Evolutionary conservation across 1,284 basidiomycete species (phyloP), one percentile per base, ranked within the genome.

Genomic region (Meira nashicola): DNA sequence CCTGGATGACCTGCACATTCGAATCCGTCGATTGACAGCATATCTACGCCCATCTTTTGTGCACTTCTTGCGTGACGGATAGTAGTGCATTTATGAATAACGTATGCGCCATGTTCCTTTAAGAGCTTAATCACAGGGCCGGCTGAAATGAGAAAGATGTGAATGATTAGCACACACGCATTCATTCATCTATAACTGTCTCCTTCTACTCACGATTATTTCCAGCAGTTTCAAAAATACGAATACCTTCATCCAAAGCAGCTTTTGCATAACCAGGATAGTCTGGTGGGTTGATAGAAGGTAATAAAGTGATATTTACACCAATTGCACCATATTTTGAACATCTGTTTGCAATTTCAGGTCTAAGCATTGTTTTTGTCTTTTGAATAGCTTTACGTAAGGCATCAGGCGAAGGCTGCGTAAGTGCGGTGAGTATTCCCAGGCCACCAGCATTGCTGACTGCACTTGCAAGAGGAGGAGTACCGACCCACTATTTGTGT

Each of bases 31-130:
- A 77, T 77, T 46, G 67, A 70, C 33, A 95, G 77, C 54, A 90
- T 83, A 80, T 95, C 90, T 21, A 89, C 90, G 2, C 91, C 90
- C 67, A 87, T 80, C 59, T 84, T 85, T 68, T 86, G 85, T 3
- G 89, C 88, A 50, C 88, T 88, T 83, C 88, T 55, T 3, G 74
- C 74, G 37, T 77, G 76, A 14, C 73, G 66, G 12, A 77, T 63
- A n/a, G 89, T 88, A 0, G 90, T 92, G 78, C 91, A 94, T 76
- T 94, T 95, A 80, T 94, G 92, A 50, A 95, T 85, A 6, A 95
- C 87, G 60, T 87, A 85, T 70, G 88, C 79, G 2, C 83, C 85
- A 8, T 88, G 80, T 8, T 83, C 82, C 81, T 93, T 92, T 79
- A 92, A 86, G 72, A 85, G 89, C 63, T 85, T 84, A 79, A 94